phyloP scores from a whole-genome alignment of 1,284 basidiomycete species.

The Veloboletus limbatus region DNA sequence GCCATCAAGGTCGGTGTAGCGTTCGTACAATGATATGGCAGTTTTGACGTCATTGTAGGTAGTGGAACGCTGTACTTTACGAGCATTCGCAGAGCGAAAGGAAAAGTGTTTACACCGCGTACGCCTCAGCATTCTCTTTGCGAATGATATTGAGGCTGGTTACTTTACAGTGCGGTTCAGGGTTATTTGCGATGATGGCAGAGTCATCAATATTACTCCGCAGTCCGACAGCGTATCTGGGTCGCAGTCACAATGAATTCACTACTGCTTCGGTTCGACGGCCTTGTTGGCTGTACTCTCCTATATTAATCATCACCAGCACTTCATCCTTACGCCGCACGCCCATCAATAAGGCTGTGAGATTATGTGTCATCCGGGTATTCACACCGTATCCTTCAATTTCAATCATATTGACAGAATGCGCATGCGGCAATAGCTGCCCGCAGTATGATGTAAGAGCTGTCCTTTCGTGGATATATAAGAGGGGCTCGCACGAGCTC shows the following conservation, averaged over 20 bases:
- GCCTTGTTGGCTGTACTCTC: no score
- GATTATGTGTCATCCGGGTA: neutral
- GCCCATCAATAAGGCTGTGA: conserved; percentile 9
- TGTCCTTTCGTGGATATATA: conserved; percentile 6
- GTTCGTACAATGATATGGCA: neutral
- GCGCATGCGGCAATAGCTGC: no score
- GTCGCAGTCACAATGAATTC: neutral
- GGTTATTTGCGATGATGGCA: conserved; percentile 65
- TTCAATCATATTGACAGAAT: no score
- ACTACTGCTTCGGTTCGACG: neutral
- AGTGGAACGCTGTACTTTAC: conserved; percentile 78
- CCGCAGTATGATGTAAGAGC: conserved; percentile 5
- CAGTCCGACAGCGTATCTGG: conserved; percentile 1
- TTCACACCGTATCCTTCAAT: no score
- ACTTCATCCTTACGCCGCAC: no score
- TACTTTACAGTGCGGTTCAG: conserved; percentile 59
- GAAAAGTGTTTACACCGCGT: conserved; percentile 66
- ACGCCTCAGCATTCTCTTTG: conserved; percentile 31
- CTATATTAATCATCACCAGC: no score
- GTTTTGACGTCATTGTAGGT: conserved; percentile 36
- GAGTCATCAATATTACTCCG: conserved; percentile 37
- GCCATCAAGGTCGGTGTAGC: conserved; percentile 53
- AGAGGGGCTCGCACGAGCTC: neutral
- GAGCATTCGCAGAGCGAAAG: conserved; percentile 75
- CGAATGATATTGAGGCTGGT: neutral